Base-by-base conservation (phyloP, 1,139 yeast species). In the Saccharomyces hybrid region DNA sequence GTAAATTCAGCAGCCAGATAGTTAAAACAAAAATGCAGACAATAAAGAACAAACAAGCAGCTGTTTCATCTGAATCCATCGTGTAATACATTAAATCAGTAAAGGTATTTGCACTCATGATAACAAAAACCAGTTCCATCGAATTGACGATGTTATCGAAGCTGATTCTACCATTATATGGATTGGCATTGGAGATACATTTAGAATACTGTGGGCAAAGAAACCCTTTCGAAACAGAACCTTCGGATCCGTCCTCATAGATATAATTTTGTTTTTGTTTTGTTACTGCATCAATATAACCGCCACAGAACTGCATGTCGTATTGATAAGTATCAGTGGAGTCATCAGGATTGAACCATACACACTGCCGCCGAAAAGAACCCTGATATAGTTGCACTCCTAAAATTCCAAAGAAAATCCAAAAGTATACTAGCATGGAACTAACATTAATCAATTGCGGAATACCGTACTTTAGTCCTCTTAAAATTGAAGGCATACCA, bases 311-410 rank as follows among this genome's bases (percentile, higher is more conserved):
- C 69, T 86, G 95, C 54, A 69, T 68, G 5, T 72, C 74, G 58
- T 84, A 78, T 13, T 78, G 70, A 64, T 68, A 90, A 0, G 79
- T 80, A 48, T 86, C 89, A 14, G 74, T 69, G 0, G 84, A 68
- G 58, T 88, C 84, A 44, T 73, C 64, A 0, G 96, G 96, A 63
- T 90, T 88, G 7, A 80, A 76, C 96, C 97, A 93, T 3, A 88
- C 91, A 70, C 99, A 93, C 32, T 82, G 89, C 51, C 99, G 75
- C 48, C 90, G 76, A 0, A 90, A 73, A 0, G 97, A 90, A 0
- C 93, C 81, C 64, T 86, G 86, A 73, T 91, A 93, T 8, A 95
- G 82, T 65, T 90, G 97, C 0, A 88, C 90, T 0, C 98, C 98
- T 49, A 90, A 79, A 49, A 93, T 84, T 1, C 93, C 88, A 67